These are phyloP conservation scores for Hyphopichia khmerensis DNA, from an alignment of 1,139 yeast species.

Conservation along the genomic window DNA sequence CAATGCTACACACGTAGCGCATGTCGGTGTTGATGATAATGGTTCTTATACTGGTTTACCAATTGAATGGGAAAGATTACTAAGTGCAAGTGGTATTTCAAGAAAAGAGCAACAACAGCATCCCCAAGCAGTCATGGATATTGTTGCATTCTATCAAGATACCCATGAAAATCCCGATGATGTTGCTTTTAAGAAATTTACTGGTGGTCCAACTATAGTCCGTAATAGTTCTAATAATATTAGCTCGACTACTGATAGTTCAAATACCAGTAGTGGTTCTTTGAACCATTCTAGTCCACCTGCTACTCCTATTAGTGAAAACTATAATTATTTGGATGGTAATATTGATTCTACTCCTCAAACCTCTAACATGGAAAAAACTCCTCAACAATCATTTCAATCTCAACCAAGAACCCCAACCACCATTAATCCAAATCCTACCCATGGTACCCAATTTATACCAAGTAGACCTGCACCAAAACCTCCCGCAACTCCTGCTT, in stretches of 20 bases:
- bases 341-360: neutral
- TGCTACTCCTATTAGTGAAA: slow-evolving; percentile 19
- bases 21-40: slow-evolving; percentile 87
- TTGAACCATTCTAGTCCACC: slow-evolving; percentile 25
- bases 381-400: slow-evolving; percentile 2
- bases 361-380: neutral
- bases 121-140: slow-evolving; percentile 93
- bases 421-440: slow-evolving; percentile 20
- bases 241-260: neutral
- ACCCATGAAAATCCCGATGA: slow-evolving; percentile 58
- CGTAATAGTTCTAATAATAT: neutral
- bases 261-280: slow-evolving; percentile 12
- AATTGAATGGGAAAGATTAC: slow-evolving; percentile 82
- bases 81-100: slow-evolving; percentile 84
- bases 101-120: slow-evolving; percentile 82
- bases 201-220: slow-evolving; percentile 16
- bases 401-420: slow-evolving; percentile 18
- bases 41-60: slow-evolving; percentile 92
- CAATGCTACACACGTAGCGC: slow-evolving; percentile 87
- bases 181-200: slow-evolving; percentile 72
- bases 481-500: slow-evolving; percentile 29
- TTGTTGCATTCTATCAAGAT: slow-evolving; percentile 83
- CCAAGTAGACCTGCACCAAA: slow-evolving; percentile 73
- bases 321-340: slow-evolving; percentile 1
- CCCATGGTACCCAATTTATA: slow-evolving; percentile 48